Evolutionary conservation across 2,329 filamentous ascomycete species (phyloP).

Genomic region (Fusarium burgessii): DNA sequence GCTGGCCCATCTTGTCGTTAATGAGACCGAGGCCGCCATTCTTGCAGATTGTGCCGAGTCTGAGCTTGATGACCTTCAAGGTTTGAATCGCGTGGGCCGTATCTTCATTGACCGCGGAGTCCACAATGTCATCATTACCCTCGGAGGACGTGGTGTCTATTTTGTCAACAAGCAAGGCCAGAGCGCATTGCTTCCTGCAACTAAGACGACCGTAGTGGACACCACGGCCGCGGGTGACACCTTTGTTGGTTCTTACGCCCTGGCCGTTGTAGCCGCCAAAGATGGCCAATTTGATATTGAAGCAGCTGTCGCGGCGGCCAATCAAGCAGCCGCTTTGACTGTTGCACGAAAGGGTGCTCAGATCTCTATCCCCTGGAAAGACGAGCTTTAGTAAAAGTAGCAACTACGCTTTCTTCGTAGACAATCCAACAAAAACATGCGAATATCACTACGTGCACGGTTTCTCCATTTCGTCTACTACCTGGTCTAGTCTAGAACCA

Average conservation of each 20-base stretch:
- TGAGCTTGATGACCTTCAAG: constrained; percentile 61
- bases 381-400: constrained; percentile 53
- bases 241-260: constrained; percentile 89
- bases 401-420: constrained; percentile 22
- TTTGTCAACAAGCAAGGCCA: constrained; percentile 62
- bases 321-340: constrained; percentile 56
- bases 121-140: constrained; percentile 82
- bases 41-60: constrained; percentile 68
- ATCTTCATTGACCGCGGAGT: constrained; percentile 79
- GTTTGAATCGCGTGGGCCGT: constrained; percentile 61
- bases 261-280: constrained; percentile 71
- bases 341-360: constrained; percentile 58
- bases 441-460: constrained; percentile 14
- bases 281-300: constrained; percentile 63
- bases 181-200: constrained; percentile 68
- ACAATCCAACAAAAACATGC: constrained; percentile 34
- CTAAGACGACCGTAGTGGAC: constrained; percentile 83
- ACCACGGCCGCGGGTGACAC: constrained; percentile 96
- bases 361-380: constrained; percentile 59
- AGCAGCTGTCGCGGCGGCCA: constrained; percentile 68
- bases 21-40: constrained; percentile 88
- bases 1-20: constrained; percentile 85
- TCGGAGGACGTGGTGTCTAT: constrained; percentile 84
- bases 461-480: constrained; percentile 20
- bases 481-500: constrained; percentile 47